Evolutionary conservation across 805 yeast species (phyloP).

Genomic region (Candida odintsovae): DNA sequence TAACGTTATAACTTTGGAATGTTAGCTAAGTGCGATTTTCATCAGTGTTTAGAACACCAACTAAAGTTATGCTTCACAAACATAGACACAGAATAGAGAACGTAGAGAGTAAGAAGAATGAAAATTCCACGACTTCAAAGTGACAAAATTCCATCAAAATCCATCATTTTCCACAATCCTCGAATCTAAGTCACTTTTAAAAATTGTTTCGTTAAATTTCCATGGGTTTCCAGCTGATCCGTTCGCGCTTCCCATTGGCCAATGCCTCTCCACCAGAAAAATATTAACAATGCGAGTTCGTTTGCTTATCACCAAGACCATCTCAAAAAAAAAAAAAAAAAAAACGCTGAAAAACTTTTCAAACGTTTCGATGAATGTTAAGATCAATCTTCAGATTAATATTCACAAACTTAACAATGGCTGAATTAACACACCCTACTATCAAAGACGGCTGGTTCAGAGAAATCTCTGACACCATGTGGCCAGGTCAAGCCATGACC

Average conservation of each 20-base stretch:
- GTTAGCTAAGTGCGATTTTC: too few species aligned
- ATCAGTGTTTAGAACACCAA: too few species aligned
- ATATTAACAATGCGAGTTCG: too few species aligned
- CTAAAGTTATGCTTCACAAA: too few species aligned
- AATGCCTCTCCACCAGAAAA: neutral
- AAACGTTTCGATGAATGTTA: conserved; percentile 1
- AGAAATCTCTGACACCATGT: conserved; percentile 90
- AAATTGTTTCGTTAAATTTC: neutral
- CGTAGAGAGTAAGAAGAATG: too few species aligned
- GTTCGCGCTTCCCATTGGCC: neutral
- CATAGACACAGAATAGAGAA: too few species aligned
- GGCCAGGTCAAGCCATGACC: conserved; percentile 99
- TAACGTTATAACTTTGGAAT: too few species aligned
- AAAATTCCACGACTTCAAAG: too few species aligned
- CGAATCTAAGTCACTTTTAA: too few species aligned
- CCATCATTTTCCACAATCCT: too few species aligned
- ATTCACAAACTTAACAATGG: conserved; percentile 14
- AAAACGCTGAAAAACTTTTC: neutral
- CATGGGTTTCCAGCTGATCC: neutral
- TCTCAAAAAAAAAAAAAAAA: neutral
- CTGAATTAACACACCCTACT: conserved; percentile 37
- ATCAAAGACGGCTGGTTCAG: conserved; percentile 90
- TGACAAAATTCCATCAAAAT: too few species aligned
- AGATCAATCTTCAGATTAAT: neutral
- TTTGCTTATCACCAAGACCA: neutral